phyloP scores from a whole-genome alignment of 1,284 basidiomycete genomes.

The Boletus smithii region DNA sequence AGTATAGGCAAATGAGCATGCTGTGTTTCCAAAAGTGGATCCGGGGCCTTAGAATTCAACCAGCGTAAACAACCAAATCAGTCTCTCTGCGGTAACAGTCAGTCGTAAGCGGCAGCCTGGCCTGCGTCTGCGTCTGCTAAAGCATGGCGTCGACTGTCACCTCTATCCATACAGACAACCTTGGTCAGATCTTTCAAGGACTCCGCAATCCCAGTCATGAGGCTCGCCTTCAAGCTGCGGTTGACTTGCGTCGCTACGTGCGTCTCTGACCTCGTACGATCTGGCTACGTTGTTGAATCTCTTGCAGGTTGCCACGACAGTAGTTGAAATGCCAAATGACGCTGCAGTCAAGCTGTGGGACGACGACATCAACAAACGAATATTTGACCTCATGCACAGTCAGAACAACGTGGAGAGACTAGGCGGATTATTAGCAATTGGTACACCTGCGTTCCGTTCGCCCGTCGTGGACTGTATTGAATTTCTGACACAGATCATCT shows the following conservation, averaged over 20 bases:
- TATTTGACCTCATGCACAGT: conserved; percentile 84
- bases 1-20: no score
- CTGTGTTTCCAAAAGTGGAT: conserved; percentile 14
- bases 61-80: conserved; percentile 26
- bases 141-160: conserved; percentile 57
- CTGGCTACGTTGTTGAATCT: conserved; percentile 6
- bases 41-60: conserved; percentile 25
- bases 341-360: conserved; percentile 78
- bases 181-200: conserved; percentile 62
- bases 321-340: conserved; percentile 76
- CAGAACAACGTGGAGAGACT: conserved; percentile 71
- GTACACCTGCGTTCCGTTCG: conserved; percentile 40
- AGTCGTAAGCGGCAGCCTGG: conserved; percentile 10
- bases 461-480: conserved; percentile 14
- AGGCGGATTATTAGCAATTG: conserved; percentile 81
- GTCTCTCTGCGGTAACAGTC: neutral
- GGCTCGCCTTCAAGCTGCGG: conserved; percentile 58
- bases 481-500: conserved; percentile 53
- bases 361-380: conserved; percentile 70
- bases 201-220: conserved; percentile 64
- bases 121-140: conserved; percentile 7
- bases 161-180: conserved; percentile 54
- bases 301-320: conserved; percentile 60
- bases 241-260: conserved; percentile 70
- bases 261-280: conserved; percentile 26